phyloP scores from a whole-genome alignment of 768 basidiomycete genomes.

The Xanthoconium purpureum region DNA sequence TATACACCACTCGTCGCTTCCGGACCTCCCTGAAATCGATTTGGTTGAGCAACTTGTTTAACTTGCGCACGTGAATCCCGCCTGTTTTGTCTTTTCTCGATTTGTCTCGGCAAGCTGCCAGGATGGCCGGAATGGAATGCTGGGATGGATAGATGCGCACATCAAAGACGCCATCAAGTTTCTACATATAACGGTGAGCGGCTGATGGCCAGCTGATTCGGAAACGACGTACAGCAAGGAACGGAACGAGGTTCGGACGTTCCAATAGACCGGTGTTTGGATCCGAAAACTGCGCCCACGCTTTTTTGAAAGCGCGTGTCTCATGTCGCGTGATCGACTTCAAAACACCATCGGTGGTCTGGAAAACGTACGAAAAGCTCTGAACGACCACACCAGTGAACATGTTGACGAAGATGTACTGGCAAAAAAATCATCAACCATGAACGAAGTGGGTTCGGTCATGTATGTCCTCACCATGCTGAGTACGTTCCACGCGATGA shows the following conservation, averaged over 20 bases:
- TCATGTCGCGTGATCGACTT: constrained; percentile 83
- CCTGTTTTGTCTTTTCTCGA: constrained; percentile 37
- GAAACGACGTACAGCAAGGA: constrained; percentile 67
- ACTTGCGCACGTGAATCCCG: constrained; percentile 61
- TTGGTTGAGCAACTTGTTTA: constrained; percentile 53
- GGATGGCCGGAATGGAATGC: constrained; percentile 57
- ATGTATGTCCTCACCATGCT: constrained; percentile 67
- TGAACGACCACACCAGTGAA: constrained; percentile 96
- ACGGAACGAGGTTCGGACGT: constrained; percentile 64
- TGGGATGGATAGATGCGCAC: constrained; percentile 79
- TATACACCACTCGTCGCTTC: constrained; percentile 66
- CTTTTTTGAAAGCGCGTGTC: constrained; percentile 92
- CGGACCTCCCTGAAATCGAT: constrained; percentile 67
- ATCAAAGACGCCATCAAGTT: constrained; percentile 83
- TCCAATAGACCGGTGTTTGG: constrained; percentile 76
- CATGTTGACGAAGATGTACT: constrained; percentile 97
- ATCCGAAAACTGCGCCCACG: constrained; percentile 85
- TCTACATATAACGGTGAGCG: constrained; percentile 41
- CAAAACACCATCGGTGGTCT: constrained; percentile 69
- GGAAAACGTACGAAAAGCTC: constrained; percentile 94
- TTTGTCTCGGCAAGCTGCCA: constrained; percentile 46
- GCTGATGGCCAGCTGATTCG: background rate
- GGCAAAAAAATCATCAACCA: background rate
- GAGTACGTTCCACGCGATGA: constrained; percentile 92
- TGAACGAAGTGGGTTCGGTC: constrained; percentile 12